Conservation (phyloP, 2,329 filamentous ascomycete genomes). For the Microsporum canis region DNA sequence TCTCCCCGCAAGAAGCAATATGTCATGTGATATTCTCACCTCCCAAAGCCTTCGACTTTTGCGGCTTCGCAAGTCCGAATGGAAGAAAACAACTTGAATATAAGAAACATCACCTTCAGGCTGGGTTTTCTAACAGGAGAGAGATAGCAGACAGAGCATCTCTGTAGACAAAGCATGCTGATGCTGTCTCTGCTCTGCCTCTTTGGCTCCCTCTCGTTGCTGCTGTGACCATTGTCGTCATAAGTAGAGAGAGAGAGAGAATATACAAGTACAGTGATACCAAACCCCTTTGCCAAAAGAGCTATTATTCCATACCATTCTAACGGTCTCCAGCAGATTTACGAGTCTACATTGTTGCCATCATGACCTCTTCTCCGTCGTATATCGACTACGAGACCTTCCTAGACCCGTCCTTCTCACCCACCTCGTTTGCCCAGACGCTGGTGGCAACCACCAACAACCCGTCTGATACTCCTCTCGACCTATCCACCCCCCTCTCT, state of each 20-base stretch:
- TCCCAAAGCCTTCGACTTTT: neutral
- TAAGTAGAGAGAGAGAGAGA: neutral
- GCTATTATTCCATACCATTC: neutral
- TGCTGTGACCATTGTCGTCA: neutral
- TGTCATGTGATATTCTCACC: neutral
- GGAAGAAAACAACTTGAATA: neutral
- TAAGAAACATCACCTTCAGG: neutral
- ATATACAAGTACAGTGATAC: neutral
- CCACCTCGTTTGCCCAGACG: constrained; percentile 72
- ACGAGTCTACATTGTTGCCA: neutral
- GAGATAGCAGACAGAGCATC: neutral
- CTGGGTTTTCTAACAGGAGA: too few species aligned
- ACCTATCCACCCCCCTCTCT: constrained; percentile 87
- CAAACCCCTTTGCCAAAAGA: neutral
- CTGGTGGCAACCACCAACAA: constrained; percentile 88
- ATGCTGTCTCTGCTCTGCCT: neutral
- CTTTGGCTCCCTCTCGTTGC: neutral
- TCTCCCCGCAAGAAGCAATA: neutral
- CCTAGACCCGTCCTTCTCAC: constrained; percentile 68
- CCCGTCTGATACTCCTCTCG: constrained; percentile 73
- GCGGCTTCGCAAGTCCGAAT: neutral
- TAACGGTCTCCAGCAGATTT: neutral
- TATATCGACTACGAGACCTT: constrained; percentile 97
- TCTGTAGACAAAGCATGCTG: neutral
- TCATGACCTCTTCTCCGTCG: neutral